Conservation (phyloP, 495 filamentous ascomycete genomes). For the Annulohypoxylon stygium region DNA sequence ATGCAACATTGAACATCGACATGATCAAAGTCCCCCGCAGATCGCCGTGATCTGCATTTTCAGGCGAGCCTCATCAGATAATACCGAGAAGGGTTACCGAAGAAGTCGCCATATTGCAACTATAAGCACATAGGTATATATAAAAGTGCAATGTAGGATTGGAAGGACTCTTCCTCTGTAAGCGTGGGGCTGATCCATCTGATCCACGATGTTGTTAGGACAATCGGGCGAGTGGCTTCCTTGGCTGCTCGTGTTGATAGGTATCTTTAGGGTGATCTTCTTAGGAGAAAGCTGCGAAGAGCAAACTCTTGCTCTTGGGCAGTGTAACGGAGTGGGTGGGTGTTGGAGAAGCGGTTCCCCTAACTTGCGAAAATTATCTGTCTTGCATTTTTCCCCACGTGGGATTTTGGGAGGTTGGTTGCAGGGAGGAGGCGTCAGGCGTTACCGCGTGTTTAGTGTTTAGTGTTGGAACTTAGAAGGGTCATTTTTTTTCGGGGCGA, state of each 20-base stretch:
- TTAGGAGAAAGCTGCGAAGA: neutral
- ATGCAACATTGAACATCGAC: neutral
- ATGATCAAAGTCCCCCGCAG: slow-evolving; percentile 4
- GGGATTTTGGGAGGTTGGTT: neutral
- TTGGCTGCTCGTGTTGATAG: neutral
- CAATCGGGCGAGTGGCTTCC: slow-evolving; percentile 17
- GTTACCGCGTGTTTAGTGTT: neutral
- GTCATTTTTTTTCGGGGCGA: too few relatives aligned
- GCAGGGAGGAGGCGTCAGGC: neutral
- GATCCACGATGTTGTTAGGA: neutral
- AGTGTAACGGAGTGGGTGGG: neutral
- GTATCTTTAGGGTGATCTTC: neutral
- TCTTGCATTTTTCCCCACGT: slow-evolving; percentile 27
- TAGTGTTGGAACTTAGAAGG: neutral
- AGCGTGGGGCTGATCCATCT: too few relatives aligned
- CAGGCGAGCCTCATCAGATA: slow-evolving; percentile 25
- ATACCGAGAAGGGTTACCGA: slow-evolving; percentile 9
- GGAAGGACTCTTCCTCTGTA: neutral
- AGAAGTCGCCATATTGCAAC: neutral
- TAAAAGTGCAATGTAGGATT: slow-evolving; percentile 34
- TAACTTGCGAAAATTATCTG: neutral
- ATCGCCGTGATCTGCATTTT: slow-evolving; percentile 24
- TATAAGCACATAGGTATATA: neutral
- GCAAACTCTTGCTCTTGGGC: neutral
- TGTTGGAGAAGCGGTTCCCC: slow-evolving; percentile 2